Base-by-base conservation (phyloP, 768 basidiomycete genomes). In the Hygrophorus russula region DNA sequence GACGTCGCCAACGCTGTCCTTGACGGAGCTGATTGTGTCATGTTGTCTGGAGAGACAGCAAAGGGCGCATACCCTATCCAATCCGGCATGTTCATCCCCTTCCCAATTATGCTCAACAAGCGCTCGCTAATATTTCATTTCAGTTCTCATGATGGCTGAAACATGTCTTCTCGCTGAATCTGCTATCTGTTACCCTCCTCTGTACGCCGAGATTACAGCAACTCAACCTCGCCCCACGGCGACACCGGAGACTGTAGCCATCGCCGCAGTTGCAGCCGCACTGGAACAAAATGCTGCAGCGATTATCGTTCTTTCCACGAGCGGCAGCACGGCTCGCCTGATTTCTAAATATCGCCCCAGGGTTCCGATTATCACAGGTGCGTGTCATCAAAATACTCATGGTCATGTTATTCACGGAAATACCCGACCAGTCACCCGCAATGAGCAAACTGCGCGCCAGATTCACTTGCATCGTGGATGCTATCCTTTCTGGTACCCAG, bases 81-180 rank as follows among this genome's bases (percentile, higher is more conserved):
- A 63, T 93, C 96, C 41, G 91, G 90, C 84, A 57, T 24, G 79
- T 62, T 8, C 19, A 34, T 43, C 39, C 18, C 30, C 11, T 7
- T 38, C 24, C 30, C 30, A 17, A 24, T 13, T 7, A 24, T 24
- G 24, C 7, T 24, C 7, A 24, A 24, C 3, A 5, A 20, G 4
- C 20, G 7, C 28, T 14, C 27, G 12, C 40, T 30, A 37, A 18
- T 42, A 9, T 37, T 7, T 36, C 42, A 11, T 15, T 43, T 18
- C 51, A 89, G 93, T 99, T 51, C 75, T 91, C 54, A 94, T 98
- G 94, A 99, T 99, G 96, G 96, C 94, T 41, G 96, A 99, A 72
- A 98, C 93, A 2, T 97, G 94, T 61, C 74, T 91, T 56, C 82
- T 99, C 50, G 94, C 96, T 46, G 96, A 99, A 67, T 76, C 84